Base-by-base conservation (phyloP, 192 early-diverging fungal genomes). In the Jimgerdemannia flammicorona region DNA sequence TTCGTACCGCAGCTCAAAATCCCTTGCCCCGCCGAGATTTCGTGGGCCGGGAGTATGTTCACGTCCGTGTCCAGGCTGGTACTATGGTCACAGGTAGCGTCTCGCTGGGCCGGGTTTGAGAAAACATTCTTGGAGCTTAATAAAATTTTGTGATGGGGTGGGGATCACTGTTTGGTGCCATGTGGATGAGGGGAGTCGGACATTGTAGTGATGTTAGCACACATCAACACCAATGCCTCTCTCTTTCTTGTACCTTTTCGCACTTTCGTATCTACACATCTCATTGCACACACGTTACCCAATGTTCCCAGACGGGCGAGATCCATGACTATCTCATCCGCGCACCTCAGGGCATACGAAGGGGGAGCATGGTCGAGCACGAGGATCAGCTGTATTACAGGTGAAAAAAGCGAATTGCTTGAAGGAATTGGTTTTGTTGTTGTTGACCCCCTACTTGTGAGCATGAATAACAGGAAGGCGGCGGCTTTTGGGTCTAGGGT, bases 81-180 rank as follows among this genome's bases (percentile, higher is more conserved):
- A 2, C 59, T 86, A 3, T 86, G 83, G 83, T 86, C 84, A 64
- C 64, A 78, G 80, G 88, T 87, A 29, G 29, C 29, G 29, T 29
- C 29, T 29, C 29, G 29, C 29, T 29, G 29, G 29, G 29, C 29
- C 29, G 29, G 29, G 29, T 29, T 29, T 29, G 29, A 29, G 29
- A 29, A 29, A 29, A 1, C 29, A 29, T 29, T 29, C 29, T 29
- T 29, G 29, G 29, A 29, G 29, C 29, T 29, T 29, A 29, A 29
- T 29, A 29, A 29, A 29, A 29, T 29, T 29, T 1, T 29, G 29
- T 29, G 29, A 29, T 29, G 29, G 29, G 29, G 29, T 29, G 29
- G 29, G 29, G 29, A 29, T 29, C 29, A 29, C 29, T 29, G 29
- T 29, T 29, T 29, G 29, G 29, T 29, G 29, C 29, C 29, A 29